Base-by-base conservation (phyloP, 202 grass and related monocot species). In the Saccharum hybrid region DNA sequence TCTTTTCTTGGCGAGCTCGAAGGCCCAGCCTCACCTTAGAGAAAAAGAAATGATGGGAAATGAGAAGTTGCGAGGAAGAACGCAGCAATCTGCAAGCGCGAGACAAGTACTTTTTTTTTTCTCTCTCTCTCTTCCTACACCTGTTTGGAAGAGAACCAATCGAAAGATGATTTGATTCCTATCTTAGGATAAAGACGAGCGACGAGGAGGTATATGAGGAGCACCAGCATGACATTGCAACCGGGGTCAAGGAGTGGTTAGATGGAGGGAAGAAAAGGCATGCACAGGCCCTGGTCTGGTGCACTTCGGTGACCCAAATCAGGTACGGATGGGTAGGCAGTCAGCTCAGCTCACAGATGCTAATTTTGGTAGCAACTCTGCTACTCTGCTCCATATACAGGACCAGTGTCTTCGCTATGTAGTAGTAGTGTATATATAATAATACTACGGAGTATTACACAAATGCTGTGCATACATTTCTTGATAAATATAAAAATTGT, bases 211-310 rank as follows among this genome's bases (percentile, higher is more conserved):
- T 65, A 82, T 67, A 89, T 28, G 68, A 82, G 74, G 68, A 78
- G 74, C 78, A 10, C 2, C 21, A 66, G 43, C 38, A 43, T 69
- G 52, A 21, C 45, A 74, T 37, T 74, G 84, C 71, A 33, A 45
- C 38, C n/a, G 74, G 51, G 33, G 10, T 62, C 48, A 28, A 49
- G 61, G 40, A 70, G 75, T 69, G 75, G 80, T 69, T 87, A 87
- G 88, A 90, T 76, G 80, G 88, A 70, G 69, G 84, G 84, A 80
- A 79, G 75, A 80, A 84, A 87, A 76, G 69, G 75, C 88, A 76
- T 87, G 88, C 52, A 78, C 23, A 59, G 42, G 80, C 42, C 72
- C 18, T 33, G 52, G 63, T 86, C 73, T 26, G 79, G 31, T 78
- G 60, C 80, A 56, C 80, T 75, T 83, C 12, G 84, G 84, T 86